These are phyloP conservation scores for Pseudogymnoascus sp. DNA, from an alignment of 2,329 filamentous ascomycete genomes.

Conservation along the genomic window DNA sequence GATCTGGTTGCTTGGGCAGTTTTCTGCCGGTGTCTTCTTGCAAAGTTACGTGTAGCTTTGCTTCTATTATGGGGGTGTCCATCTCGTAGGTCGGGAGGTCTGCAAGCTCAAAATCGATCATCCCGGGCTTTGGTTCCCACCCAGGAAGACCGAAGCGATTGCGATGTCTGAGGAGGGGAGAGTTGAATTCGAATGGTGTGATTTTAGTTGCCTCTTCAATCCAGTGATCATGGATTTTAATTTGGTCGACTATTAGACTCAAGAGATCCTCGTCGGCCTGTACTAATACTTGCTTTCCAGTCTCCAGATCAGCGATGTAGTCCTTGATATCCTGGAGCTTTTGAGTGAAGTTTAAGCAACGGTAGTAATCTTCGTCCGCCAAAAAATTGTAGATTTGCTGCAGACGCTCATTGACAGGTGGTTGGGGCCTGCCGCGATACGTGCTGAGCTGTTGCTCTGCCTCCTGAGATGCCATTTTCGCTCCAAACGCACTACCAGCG, in stretches of 20 bases:
- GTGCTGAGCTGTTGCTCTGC: not conserved
- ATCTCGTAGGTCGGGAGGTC: not conserved
- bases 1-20: not conserved
- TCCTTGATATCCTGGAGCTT: constrained; percentile 31
- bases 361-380: constrained; percentile 42
- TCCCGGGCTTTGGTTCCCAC: not conserved
- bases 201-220: not conserved
- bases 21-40: constrained; percentile 2
- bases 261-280: not conserved
- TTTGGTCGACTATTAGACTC: not conserved
- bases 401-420: constrained; percentile 31
- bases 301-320: constrained; percentile 21
- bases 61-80: not conserved
- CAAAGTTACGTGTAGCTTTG: constrained; percentile 3
- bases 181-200: constrained; percentile 4
- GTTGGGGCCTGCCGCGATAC: constrained; percentile 28
- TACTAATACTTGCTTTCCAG: constrained; percentile 9
- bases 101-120: not conserved
- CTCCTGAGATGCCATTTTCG: not conserved
- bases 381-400: constrained; percentile 40
- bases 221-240: not conserved
- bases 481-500: not conserved
- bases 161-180: not conserved
- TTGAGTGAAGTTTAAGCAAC: constrained; percentile 36
- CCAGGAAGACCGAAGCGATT: not conserved